Conservation (phyloP, 257 asterid species). For the Lavandula angustifolia region DNA sequence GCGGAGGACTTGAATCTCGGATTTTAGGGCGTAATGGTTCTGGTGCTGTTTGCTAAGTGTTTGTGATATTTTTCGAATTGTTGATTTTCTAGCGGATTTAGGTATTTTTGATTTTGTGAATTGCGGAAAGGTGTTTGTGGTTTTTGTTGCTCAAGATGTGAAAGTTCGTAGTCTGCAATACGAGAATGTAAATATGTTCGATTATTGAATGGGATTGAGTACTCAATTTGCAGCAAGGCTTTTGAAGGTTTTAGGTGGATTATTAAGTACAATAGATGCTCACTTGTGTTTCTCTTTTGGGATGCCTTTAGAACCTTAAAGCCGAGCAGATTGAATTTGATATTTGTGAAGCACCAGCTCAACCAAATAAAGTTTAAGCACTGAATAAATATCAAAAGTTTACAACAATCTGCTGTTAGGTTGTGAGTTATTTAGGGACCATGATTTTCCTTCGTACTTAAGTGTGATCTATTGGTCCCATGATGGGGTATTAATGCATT, state of each 20-base stretch:
- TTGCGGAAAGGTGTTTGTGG: slow-evolving; percentile 20
- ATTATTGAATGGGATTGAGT: neutral
- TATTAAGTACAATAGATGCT: slow-evolving; percentile 12
- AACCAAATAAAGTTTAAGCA: neutral
- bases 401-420: neutral
- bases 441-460: too few relatives aligned
- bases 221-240: neutral
- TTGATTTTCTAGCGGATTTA: slow-evolving; percentile 16
- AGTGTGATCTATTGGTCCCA: slow-evolving; percentile 17
- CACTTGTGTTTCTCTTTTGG: neutral
- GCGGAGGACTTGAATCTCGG: slow-evolving; percentile 8
- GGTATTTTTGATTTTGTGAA: slow-evolving; percentile 20
- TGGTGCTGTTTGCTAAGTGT: neutral
- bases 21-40: neutral
- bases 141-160: neutral
- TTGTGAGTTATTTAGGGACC: neutral
- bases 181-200: neutral
- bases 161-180: neutral
- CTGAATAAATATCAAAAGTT: neutral
- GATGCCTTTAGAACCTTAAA: neutral
- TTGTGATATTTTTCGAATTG: slow-evolving; percentile 16
- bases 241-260: slow-evolving; percentile 15
- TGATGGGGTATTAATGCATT: slow-evolving; percentile 19
- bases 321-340: neutral
- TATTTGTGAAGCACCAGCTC: neutral